phyloP scores from a whole-genome alignment of 2,329 filamentous ascomycete species.

The Aspergillus caelatus region DNA sequence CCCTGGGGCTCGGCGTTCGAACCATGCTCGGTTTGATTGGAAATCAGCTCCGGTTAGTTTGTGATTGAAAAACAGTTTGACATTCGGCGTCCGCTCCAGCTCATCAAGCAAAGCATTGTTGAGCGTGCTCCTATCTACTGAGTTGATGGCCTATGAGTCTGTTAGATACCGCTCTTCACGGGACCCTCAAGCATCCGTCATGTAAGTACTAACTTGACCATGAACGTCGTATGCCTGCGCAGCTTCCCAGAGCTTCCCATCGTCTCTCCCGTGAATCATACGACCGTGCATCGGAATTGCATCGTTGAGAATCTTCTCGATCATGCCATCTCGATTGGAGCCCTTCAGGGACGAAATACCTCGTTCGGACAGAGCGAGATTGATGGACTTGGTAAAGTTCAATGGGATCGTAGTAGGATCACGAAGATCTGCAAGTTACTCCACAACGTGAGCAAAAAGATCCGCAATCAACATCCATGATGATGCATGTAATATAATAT shows the following conservation, averaged over 20 bases:
- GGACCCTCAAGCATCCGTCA: conserved; percentile 3
- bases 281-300: conserved; percentile 94
- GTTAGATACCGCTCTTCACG: conserved; percentile 7
- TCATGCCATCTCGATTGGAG: conserved; percentile 66
- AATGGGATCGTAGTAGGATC: conserved; percentile 79
- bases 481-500: not conserved
- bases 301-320: conserved; percentile 72
- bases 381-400: conserved; percentile 99
- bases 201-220: conserved; percentile 66
- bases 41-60: conserved; percentile 93
- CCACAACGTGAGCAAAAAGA: conserved; percentile 11
- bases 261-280: conserved; percentile 82
- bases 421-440: conserved; percentile 69
- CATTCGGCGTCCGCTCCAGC: conserved; percentile 81
- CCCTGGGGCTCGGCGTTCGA: conserved; percentile 61
- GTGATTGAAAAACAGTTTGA: conserved; percentile 89
- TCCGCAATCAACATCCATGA: conserved; percentile 1
- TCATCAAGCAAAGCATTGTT: conserved; percentile 84
- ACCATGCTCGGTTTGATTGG: conserved; percentile 77
- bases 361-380: conserved; percentile 88
- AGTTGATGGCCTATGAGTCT: conserved; percentile 69
- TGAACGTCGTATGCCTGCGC: conserved; percentile 90
- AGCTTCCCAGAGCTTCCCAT: conserved; percentile 71
- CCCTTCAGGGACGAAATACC: conserved; percentile 85
- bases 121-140: conserved; percentile 79